Base-by-base conservation (phyloP, 139 green algal genomes). In the Picochlorum sp. region DNA sequence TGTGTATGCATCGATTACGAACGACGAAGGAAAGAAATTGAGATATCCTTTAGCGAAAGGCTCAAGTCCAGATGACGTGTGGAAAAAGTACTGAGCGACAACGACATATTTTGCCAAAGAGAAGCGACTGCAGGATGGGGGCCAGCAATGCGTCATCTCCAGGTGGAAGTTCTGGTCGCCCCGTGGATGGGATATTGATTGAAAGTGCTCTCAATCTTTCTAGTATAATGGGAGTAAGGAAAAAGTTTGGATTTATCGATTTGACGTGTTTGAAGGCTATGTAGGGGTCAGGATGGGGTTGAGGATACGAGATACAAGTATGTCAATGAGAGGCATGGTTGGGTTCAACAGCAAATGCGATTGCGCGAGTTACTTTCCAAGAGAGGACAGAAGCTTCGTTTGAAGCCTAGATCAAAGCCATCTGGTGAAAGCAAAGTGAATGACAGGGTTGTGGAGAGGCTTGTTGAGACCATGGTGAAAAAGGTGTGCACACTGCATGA, bases 231-330 rank as follows among this genome's bases (percentile, higher is more conserved):
- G 84, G 80, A 30, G 38, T 65, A n/a, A n/a, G n/a, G 50, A 76
- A 77, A 54, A 67, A 71, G n/a, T 88, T 81, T 73, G 84, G 83
- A 6, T 52, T 90, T 20, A 62, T 68, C 4, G 81, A 88, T 49
- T 20, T 67, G 4, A 38, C 24, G 0, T 79, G 87, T 28, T 67
- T 90, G 21, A 73, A 86, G 74, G 70, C 81, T 6, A 41, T 88
- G 0, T 80, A 90, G 70, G 70, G 80, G 61, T 4, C 70, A 85
- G 21, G 74, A 75, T 0, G 73, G 73, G 26, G 72, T 74, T 2
- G 72, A 57, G 23, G 41, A 47, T 24, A 18, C 26, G 5, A 37
- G 18, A 16, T 85, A 82, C 49, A n/a, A 67, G 14, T 79, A 76
- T 58, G 73, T 80, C n/a, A 67, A 81, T n/a, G 28, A 72, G 59